Evolutionary conservation across 169 alveolate genomes (phyloP).

Genomic region (Eimeria tenella): DNA sequence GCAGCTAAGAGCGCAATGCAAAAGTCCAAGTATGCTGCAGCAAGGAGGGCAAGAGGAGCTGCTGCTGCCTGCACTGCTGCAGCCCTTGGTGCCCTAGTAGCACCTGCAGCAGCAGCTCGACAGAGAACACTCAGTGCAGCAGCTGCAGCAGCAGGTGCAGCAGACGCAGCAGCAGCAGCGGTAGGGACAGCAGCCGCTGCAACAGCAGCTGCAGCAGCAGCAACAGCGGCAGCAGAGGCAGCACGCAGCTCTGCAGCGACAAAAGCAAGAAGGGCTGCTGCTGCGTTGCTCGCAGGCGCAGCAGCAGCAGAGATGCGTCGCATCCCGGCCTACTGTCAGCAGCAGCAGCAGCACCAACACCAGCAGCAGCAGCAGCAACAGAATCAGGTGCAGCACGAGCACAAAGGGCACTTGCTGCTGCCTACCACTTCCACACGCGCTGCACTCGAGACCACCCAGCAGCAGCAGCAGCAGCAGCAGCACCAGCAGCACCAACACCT

Average conservation of each 20-base stretch:
- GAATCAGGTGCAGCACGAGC: no score
- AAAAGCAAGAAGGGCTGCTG: neutral
- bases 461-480: no score
- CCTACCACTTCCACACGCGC: no score
- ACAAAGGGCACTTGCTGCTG: no score
- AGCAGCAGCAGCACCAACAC: neutral
- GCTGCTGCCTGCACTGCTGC: neutral
- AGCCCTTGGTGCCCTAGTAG: neutral
- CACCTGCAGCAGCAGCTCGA: neutral
- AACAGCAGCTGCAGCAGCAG: neutral
- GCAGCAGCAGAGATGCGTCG: conserved; percentile 46
- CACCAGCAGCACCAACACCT: no score
- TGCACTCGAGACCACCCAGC: no score
- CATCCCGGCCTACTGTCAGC: no score
- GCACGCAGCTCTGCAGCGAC: neutral
- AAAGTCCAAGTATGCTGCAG: neutral
- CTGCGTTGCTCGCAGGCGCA: conserved; percentile 1
- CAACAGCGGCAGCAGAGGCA: neutral
- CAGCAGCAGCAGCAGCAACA: no score
- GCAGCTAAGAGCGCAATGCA: neutral
- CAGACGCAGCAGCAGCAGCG: no score
- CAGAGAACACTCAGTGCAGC: neutral
- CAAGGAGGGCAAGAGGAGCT: neutral
- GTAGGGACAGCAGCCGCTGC: no score
- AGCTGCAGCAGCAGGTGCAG: neutral